These are phyloP conservation scores for Exophiala sp. DNA, from an alignment of 2,329 filamentous ascomycete genomes.

Conservation along the genomic window DNA sequence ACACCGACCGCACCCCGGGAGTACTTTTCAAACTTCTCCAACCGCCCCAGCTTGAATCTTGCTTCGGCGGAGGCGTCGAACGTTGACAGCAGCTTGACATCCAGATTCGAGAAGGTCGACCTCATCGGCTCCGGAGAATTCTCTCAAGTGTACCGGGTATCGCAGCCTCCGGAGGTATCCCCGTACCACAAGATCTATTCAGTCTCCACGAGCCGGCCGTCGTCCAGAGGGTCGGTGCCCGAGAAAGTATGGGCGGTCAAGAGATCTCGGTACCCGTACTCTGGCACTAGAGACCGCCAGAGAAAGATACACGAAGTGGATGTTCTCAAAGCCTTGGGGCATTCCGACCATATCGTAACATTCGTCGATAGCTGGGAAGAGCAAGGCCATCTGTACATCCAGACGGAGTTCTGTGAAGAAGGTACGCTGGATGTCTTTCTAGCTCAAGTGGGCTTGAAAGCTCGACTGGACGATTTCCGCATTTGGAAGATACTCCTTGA, in stretches of 20 bases:
- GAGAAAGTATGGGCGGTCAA: constrained; percentile 82
- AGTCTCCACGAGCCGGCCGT: constrained; percentile 41
- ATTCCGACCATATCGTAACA: constrained; percentile 77
- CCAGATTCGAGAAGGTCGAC: constrained; percentile 74
- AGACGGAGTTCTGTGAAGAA: constrained; percentile 94
- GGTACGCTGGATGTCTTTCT: constrained; percentile 85
- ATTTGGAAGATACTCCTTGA: constrained; percentile 98
- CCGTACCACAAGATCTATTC: constrained; percentile 41
- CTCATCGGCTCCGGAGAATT: constrained; percentile 84
- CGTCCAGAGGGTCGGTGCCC: constrained; percentile 50
- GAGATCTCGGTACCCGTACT: constrained; percentile 76
- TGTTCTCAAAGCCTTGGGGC: constrained; percentile 67
- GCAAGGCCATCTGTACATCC: constrained; percentile 81
- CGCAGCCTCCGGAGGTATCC: constrained; percentile 37
- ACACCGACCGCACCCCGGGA: constrained; percentile 70
- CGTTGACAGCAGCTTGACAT: constrained; percentile 66
- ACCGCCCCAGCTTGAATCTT: constrained; percentile 61
- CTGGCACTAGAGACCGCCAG: constrained; percentile 72
- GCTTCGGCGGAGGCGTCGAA: constrained; percentile 65
- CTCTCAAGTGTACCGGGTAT: constrained; percentile 82
- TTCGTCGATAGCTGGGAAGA: constrained; percentile 85
- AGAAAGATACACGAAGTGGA: constrained; percentile 77
- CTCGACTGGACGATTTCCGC: constrained; percentile 88
- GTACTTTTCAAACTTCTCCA: constrained; percentile 52
- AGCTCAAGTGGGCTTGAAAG: constrained; percentile 71